phyloP scores from a whole-genome alignment of 352 stramenopile species.

The Aphanomyces stellatus region DNA sequence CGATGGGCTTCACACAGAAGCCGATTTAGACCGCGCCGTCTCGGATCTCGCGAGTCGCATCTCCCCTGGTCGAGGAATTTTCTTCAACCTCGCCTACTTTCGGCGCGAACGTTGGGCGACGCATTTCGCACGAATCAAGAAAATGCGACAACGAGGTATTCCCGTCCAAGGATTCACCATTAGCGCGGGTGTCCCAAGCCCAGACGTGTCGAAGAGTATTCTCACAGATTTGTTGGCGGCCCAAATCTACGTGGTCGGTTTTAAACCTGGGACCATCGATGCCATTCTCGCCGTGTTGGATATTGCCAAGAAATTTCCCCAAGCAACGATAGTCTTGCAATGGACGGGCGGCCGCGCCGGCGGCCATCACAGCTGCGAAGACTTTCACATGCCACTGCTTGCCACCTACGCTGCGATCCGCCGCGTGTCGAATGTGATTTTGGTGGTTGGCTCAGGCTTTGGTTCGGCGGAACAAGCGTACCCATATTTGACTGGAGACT shows the following conservation, averaged over 20 bases:
- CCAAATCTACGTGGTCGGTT: constrained; percentile 69
- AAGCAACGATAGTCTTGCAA: constrained; percentile 78
- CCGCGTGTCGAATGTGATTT: constrained; percentile 59
- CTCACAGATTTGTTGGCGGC: constrained; percentile 46
- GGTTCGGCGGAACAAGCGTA: constrained; percentile 60
- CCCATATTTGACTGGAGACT: constrained; percentile 75
- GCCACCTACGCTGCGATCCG: constrained; percentile 68
- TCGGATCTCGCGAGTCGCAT: constrained; percentile 58
- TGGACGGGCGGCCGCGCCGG: constrained; percentile 53
- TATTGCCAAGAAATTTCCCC: constrained; percentile 48
- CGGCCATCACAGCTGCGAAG: constrained; percentile 75
- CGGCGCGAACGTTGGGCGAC: constrained; percentile 86
- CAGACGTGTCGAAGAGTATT: constrained; percentile 74
- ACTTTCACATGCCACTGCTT: constrained; percentile 75
- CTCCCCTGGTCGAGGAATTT: constrained; percentile 55
- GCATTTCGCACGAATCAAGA: constrained; percentile 81
- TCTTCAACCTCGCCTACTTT: constrained; percentile 83
- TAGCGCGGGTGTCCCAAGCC: constrained; percentile 59
- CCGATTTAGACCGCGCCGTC: constrained; percentile 62
- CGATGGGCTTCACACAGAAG: constrained; percentile 44
- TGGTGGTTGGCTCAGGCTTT: constrained; percentile 81
- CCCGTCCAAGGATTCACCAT: constrained; percentile 86
- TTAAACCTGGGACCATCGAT: constrained; percentile 75
- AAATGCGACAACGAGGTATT: constrained; percentile 59
- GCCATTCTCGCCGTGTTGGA: constrained; percentile 70